A percentile compares a stretch with the other conserved stretches of the same genome.
phyloP scores from a whole-genome alignment of 1,284 basidiomycete genomes.

The Melampsora larici-populina region DNA sequence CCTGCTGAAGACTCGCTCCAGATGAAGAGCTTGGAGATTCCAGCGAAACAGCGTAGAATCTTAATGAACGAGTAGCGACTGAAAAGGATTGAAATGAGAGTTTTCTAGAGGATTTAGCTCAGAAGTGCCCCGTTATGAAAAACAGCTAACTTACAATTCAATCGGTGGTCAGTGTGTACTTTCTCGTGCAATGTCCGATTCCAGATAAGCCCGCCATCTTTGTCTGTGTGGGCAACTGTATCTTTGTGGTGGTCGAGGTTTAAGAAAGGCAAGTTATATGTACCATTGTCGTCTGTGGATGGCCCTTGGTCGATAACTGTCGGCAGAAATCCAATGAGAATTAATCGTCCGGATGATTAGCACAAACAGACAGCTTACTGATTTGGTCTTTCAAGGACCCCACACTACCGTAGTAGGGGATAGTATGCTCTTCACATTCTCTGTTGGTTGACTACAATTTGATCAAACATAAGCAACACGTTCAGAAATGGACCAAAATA shows the following conservation, averaged over 20 bases:
- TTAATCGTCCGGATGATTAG: background rate
- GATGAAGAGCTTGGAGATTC: background rate
- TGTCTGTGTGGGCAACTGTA: background rate
- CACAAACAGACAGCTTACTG: background rate
- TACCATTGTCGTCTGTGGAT: background rate
- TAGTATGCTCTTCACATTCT: slow-evolving; percentile 22
- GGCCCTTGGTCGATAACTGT: background rate
- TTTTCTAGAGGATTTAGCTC: background rate
- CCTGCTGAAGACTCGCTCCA: background rate
- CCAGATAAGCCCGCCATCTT: background rate
- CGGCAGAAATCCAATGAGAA: background rate
- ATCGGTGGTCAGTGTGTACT: background rate
- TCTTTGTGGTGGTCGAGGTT: background rate
- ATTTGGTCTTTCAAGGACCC: slow-evolving; percentile 29
- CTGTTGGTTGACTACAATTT: slow-evolving; percentile 5
- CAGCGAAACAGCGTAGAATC: background rate
- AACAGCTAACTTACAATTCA: background rate
- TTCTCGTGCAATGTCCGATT: background rate
- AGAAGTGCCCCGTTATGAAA: background rate
- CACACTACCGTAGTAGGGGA: slow-evolving; percentile 29
- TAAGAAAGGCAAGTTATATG: background rate
- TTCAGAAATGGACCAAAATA: background rate
- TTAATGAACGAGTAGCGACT: background rate
- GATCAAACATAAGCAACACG: background rate
- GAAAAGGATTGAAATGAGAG: background rate